A percentile compares a stretch with the other conserved stretches of the same genome.
Evolutionary conservation across 2,329 filamentous ascomycete species (phyloP).

Genomic region (Didymella pinodella): DNA sequence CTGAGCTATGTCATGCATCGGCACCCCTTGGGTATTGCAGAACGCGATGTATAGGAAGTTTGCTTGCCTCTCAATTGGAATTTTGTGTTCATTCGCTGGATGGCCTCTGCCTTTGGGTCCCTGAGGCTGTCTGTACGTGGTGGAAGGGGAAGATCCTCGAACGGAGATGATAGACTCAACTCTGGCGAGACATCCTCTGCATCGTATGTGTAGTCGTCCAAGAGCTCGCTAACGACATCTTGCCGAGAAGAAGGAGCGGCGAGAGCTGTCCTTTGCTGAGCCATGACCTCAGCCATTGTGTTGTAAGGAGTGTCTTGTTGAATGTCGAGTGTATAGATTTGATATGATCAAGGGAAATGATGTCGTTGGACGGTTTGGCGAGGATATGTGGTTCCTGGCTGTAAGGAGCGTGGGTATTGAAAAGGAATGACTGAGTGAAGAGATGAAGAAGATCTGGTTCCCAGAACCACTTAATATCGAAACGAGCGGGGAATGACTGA

Average conservation of each 20-base stretch:
- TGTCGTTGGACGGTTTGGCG: slow-evolving; percentile 8
- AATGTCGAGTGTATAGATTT: background rate
- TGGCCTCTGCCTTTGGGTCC: slow-evolving; percentile 38
- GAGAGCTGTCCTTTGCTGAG: slow-evolving; percentile 33
- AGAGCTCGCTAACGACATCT: slow-evolving; percentile 50
- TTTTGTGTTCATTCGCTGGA: slow-evolving; percentile 38
- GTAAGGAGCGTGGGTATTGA: slow-evolving; percentile 22
- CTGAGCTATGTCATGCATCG: slow-evolving; percentile 6
- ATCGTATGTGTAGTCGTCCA: slow-evolving; percentile 48
- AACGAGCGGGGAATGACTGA: slow-evolving; percentile 26
- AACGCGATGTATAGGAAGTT: slow-evolving; percentile 2
- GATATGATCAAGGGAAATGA: slow-evolving; percentile 14
- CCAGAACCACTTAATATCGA: slow-evolving; percentile 35
- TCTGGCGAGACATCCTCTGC: slow-evolving; percentile 23
- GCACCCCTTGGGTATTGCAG: slow-evolving; percentile 4
- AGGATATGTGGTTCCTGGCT: slow-evolving; percentile 14
- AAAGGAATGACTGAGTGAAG: slow-evolving; percentile 31
- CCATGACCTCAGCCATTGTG: slow-evolving; percentile 40
- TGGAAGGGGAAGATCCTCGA: slow-evolving; percentile 45
- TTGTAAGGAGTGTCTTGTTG: slow-evolving; percentile 6
- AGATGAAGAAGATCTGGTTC: slow-evolving; percentile 30
- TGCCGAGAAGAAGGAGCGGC: slow-evolving; percentile 44
- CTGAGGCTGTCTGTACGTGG: slow-evolving; percentile 34
- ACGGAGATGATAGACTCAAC: slow-evolving; percentile 36
- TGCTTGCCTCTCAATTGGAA: slow-evolving; percentile 49